Evolutionary conservation across 345 rosid species (phyloP), one percentile per base, ranked within the genome.

Genomic region (Pistacia vera): DNA sequence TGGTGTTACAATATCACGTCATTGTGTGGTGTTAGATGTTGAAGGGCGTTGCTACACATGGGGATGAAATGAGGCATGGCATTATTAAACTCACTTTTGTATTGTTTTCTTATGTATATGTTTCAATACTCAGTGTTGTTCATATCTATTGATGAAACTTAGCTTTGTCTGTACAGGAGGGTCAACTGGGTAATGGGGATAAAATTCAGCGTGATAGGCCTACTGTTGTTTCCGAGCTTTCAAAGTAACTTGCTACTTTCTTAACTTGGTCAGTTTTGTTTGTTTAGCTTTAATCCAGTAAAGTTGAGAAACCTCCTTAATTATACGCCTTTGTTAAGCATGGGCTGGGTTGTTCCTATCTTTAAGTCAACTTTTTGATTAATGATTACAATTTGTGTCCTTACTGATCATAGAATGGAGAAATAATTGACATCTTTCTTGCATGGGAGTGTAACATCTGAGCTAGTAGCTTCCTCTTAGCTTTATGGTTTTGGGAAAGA

Each of bases 101-200:
- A 60, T 17, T 59, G 30, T 2, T 74, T 46, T 79, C 54, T 22
- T 64, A 48, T 51, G 55, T 51, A 46, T 77, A 66, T 63, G 11
- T 71, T 14, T 2, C n/a, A 11, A 38, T 76, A 20, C 61, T 74
- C 70, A 67, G 22, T 66, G 28, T 46, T 20, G 59, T 56, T 52
- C 13, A 20, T 68, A 8, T 70, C 14, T 68, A 72, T 51, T 86
- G 22, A 71, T 49, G 44, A 57, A 70, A 68, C 72, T 83, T 73
- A 17, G 4, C 83, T 35, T 83, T 25, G 55, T 81, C 30, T 84
- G 58, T 81, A 78, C 90, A 96, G 97, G 93, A 87, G 81, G 99
- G 97, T 60, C 99, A 96, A 68, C 86, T 96, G 72, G 99, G 99
- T 59, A 98, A 96, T 78, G 99, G 98, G 77, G 99, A 96, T 86